Evolutionary conservation across 2,329 filamentous ascomycete genomes (phyloP), one percentile per base, ranked within the genome.

Genomic region (Colletotrichum kahawae): DNA sequence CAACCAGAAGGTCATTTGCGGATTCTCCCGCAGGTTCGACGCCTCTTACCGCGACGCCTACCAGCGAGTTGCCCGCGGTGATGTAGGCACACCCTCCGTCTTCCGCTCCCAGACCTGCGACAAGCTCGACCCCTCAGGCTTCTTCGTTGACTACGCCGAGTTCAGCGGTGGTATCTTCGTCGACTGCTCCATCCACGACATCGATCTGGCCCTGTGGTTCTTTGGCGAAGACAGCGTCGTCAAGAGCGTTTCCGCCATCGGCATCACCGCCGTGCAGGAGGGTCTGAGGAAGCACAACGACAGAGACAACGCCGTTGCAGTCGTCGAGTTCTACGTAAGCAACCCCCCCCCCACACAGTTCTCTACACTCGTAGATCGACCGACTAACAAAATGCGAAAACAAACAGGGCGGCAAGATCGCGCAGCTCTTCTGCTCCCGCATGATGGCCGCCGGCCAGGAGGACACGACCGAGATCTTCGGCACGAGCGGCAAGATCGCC

Each of bases 371-470:
- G 54, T 31, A 57, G 54, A 18, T 27, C 24, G 13, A 57, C 27
- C 18, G 5, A 14, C 57, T 60, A 60, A 60, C 3, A 1, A 56
- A 0, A 36, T 12, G 21, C 12, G 21, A 6, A 36, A 89, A 24
- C 24, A 31, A 33, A 68, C 16, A 88, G 79, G 88, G 87, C 67
- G 91, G 90, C 63, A 89, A 90, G 80, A 90, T 94, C 59, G 92
- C 91, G 2, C 91, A 93, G 80, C 89, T 93, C 76, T 94, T 92
- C 82, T 88, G 86, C 62, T 90, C 86, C 9, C 87, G 92, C 16
- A 94, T 93, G 90, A 94, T 93, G 89, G 90, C 92, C 0, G 89
- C 90, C 0, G 92, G 92, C 1, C 92, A 94, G 82, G 90, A 93
- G 76, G 92, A 94, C 80, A 90, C 88, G 74, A 93, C 92, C 0